phyloP scores from a whole-genome alignment of 306 rosid species.

The Rubus parviflorus region DNA sequence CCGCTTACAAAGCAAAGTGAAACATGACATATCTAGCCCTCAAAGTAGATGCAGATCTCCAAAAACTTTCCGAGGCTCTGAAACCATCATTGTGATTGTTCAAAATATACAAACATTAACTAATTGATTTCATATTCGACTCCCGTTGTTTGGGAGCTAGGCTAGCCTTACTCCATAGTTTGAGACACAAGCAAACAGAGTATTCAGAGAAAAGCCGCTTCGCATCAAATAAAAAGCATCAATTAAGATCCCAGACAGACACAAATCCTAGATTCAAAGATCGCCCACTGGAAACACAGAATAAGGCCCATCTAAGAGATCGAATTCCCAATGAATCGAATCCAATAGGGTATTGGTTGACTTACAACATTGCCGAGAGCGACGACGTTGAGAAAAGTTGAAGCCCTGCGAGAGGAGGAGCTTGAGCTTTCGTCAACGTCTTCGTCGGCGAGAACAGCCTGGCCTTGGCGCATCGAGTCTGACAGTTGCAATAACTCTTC shows the following conservation, averaged over 20 bases:
- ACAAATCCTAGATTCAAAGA: constrained; percentile 26
- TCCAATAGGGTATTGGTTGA: constrained; percentile 21
- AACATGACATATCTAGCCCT: background rate
- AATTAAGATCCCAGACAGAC: background rate
- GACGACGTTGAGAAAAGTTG: constrained; percentile 92
- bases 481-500: constrained; percentile 85
- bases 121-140: background rate
- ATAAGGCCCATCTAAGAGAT: background rate
- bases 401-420: constrained; percentile 58
- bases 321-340: background rate
- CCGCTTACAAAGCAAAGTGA: background rate
- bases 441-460: constrained; percentile 88
- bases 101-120: background rate
- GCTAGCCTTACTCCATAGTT: background rate
- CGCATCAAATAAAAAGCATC: background rate
- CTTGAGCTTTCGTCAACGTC: constrained; percentile 72
- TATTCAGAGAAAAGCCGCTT: background rate
- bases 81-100: background rate
- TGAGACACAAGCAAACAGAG: background rate
- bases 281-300: background rate
- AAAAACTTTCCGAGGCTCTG: background rate
- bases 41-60: constrained; percentile 14
- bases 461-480: constrained; percentile 86
- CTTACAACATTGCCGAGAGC: constrained; percentile 95
- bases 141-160: constrained; percentile 1